Evolutionary conservation across 2,329 filamentous ascomycete genomes (phyloP), one percentile per base, ranked within the genome.

Genomic region (Penicillium corylophilum): DNA sequence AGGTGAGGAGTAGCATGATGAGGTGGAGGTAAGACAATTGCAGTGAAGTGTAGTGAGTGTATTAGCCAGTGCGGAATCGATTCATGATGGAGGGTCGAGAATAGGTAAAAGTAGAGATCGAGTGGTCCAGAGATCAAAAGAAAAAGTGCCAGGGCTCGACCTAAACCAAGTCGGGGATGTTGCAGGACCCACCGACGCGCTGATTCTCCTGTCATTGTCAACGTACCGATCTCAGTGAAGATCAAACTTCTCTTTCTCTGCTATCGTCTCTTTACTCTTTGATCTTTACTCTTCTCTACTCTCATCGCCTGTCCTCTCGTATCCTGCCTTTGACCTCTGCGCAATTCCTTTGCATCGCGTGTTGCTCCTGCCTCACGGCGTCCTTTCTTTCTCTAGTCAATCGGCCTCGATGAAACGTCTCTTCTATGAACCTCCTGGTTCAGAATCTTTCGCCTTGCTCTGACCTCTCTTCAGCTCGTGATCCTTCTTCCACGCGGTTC

Each of bases 161-260:
- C 54, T 56, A 56, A 56, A 48, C 52, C 54, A 46, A 48, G 45
- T 55, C 47, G 24, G 52, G 53, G 10, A 23, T n/a, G 35, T 36
- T 12, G 22, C 20, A 38, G 20, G 44, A 28, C 44, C 51, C 44
- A 50, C 49, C 35, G 18, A 38, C 35, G 16, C 35, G 35, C 16
- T 16, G 16, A 20, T 20, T 22, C 16, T 38, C 35, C 9, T n/a
- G 15, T 33, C 31, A 33, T n/a, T 13, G 18, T 12, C 35, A 20
- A 38, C 18, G n/a, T n/a, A n/a, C n/a, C n/a, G n/a, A n/a, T n/a
- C n/a, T n/a, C n/a, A n/a, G n/a, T n/a, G n/a, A n/a, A n/a, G n/a
- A n/a, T 24, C 23, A 7, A 24, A 24, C 23, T 10, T 28, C 26
- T 28, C 26, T 28, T n/a, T n/a, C n/a, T n/a, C n/a, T n/a, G n/a